Percentiles rank a stretch among this genome's conserved stretches.
phyloP scores from a whole-genome alignment of 176 grass and related monocot genomes.

The Avena atlantica region DNA sequence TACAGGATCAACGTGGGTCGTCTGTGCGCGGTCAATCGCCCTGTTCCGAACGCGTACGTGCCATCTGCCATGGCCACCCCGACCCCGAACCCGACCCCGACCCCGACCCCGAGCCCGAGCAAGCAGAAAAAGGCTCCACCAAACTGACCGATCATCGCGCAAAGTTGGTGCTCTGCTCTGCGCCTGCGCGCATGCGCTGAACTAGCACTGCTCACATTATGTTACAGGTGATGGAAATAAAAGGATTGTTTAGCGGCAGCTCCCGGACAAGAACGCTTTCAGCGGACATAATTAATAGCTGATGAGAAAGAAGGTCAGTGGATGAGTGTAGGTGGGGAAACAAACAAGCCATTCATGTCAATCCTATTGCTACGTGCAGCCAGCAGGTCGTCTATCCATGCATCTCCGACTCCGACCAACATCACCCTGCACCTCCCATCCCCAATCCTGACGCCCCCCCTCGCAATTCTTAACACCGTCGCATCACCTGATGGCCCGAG shows the following conservation, averaged over 20 bases:
- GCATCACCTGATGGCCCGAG: neutral
- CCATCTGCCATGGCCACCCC: neutral
- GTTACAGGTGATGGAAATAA: conserved; percentile 46
- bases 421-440: conserved; percentile 26
- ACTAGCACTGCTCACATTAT: neutral
- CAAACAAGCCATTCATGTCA: conserved; percentile 20
- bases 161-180: neutral
- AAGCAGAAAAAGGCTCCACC: neutral
- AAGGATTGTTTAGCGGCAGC: conserved; percentile 18
- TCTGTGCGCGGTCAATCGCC: neutral
- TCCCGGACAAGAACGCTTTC: conserved; percentile 47
- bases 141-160: neutral
- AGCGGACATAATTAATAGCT: neutral
- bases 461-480: neutral
- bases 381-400: too few relatives aligned
- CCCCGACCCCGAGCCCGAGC: neutral
- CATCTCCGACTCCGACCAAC: conserved; percentile 42
- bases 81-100: too few relatives aligned
- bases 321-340: neutral
- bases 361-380: neutral
- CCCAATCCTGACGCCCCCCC: conserved; percentile 17
- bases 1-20: neutral
- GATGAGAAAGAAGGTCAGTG: conserved; percentile 7
- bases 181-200: neutral
- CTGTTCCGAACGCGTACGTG: neutral